Evolutionary conservation across 768 basidiomycete species (phyloP).

Genomic region (Boletus huronensis): DNA sequence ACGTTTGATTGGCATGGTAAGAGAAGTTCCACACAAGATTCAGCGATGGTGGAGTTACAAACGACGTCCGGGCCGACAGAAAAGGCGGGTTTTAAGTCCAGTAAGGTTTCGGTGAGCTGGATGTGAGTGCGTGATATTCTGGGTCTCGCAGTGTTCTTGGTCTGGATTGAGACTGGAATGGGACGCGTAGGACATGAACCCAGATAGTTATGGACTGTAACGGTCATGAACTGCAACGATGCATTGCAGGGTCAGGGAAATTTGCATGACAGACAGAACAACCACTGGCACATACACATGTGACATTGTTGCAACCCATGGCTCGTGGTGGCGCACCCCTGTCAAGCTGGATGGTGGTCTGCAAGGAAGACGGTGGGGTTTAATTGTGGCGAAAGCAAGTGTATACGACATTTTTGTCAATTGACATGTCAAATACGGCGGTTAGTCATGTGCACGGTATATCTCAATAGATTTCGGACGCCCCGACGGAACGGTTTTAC

Average conservation of each 20-base stretch:
- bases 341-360: not conserved
- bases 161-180: not conserved
- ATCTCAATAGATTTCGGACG: slow-evolving; percentile 4
- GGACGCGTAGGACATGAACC: not conserved
- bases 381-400: not conserved
- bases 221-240: slow-evolving; percentile 14
- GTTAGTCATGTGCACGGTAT: not conserved
- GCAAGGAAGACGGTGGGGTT: not conserved
- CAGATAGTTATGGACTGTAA: not conserved
- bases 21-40: not conserved
- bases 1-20: slow-evolving; percentile 25
- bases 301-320: not conserved
- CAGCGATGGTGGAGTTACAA: not conserved
- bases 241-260: not conserved
- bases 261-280: not conserved
- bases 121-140: not conserved
- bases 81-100: not conserved
- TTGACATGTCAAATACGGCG: slow-evolving; percentile 3
- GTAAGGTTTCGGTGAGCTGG: not conserved
- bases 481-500: slow-evolving; percentile 12
- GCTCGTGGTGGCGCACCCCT: not conserved
- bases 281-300: not conserved
- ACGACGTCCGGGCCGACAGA: not conserved
- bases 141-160: not conserved
- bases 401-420: not conserved